These are phyloP conservation scores for Oryza glumipatula DNA, from an alignment of 176 grass and related monocot species.

Conservation along the genomic window DNA sequence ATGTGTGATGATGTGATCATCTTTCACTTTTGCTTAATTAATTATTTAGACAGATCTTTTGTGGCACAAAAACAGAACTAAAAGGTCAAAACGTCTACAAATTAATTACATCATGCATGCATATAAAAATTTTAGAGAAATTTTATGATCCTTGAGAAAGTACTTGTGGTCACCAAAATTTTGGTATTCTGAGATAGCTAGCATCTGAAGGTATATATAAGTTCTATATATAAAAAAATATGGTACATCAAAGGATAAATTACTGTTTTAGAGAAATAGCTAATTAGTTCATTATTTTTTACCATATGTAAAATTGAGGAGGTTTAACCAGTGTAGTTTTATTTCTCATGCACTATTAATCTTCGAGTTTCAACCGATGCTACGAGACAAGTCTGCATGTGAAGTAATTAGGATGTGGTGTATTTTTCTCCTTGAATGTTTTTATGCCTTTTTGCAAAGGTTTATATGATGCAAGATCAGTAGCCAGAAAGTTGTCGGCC, in stretches of 20 bases:
- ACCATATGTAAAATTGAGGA: neutral
- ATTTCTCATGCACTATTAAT: neutral
- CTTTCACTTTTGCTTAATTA: neutral
- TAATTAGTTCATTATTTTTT: neutral
- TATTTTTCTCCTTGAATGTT: neutral
- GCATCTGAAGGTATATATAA: no score
- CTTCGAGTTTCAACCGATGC: neutral
- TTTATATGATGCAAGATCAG: constrained; percentile 6
- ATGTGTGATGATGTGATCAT: neutral
- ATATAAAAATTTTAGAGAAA: no score
- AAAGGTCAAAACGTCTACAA: neutral
- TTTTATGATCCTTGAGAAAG: no score
- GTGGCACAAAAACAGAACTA: no score
- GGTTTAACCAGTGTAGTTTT: neutral
- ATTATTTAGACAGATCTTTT: neutral
- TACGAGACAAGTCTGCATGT: neutral
- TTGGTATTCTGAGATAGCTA: no score
- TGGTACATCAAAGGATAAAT: no score
- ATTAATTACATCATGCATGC: neutral
- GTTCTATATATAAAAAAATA: no score
- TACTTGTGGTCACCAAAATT: no score
- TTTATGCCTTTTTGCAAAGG: neutral
- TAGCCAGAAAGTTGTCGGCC: constrained; percentile 19
- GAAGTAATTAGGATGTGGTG: neutral
- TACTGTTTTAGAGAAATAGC: no score